Base-by-base conservation (phyloP, 2,329 filamentous ascomycete genomes). In the Penicillium sp. region DNA sequence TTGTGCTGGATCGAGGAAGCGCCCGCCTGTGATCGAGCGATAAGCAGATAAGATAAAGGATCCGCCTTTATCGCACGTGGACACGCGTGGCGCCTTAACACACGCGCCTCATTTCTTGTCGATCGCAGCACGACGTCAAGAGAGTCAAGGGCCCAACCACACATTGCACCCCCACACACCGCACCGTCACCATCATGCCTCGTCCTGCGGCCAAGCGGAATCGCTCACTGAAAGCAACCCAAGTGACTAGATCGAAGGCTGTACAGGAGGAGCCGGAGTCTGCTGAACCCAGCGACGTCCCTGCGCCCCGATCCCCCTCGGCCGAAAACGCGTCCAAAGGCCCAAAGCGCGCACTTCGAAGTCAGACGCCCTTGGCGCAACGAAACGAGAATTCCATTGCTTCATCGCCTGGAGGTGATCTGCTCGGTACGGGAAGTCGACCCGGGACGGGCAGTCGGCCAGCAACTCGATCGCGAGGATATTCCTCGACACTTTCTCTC, bases 401-500 rank as follows among this genome's bases (percentile, higher is more conserved):
- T 33, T 69, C 67, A 5, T 69, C 67, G 4, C 66, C 66, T 5
- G 55, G 48, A 24, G 63, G 60, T 11, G 64, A 66, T 46, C 61
- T 54, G 38, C 51, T 54, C 18, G 64, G 55, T 25, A 68, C 66
- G 25, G 62, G 60, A 4, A 68, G 65, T 49, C 61, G 66, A 37
- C 57, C 58, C 24, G 64, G 58, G 27, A 69, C 66, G 29, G 62
- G 60, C 6, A 68, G 66, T 49, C 60, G 66, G 34, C 67, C 65
- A 25, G 62, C 61, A 13, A 68, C 66, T 4, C 59, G 67, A 53
- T 61, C 67, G 38, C 66, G 68, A 18, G 68, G 68, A 27, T 70
- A 70, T 46, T 70, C 68, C 4, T 68, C 68, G 35, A 69, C 67
- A 9, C 49, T 69, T 25, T 70, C 67, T 5, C 53, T 70, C 34